phyloP scores from a whole-genome alignment of 2,329 filamentous ascomycete genomes.

The Penicillium sp. region DNA sequence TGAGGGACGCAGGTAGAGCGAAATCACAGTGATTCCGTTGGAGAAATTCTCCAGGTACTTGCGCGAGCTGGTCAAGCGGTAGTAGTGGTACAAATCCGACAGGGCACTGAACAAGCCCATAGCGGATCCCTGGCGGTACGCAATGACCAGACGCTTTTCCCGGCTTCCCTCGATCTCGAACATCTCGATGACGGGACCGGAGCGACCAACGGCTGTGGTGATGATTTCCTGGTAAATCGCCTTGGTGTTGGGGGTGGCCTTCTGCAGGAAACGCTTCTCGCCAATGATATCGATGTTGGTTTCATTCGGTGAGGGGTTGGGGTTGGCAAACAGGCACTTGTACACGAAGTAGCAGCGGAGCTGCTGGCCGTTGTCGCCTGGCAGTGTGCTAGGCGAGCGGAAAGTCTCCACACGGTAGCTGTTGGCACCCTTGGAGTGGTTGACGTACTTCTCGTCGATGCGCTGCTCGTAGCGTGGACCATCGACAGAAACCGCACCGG shows the following conservation, averaged over 20 bases:
- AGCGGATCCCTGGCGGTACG: slow-evolving; percentile 90
- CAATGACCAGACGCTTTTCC: slow-evolving; percentile 92
- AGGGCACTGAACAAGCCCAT: slow-evolving; percentile 92
- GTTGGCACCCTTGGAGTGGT: slow-evolving; percentile 68
- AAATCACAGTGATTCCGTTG: slow-evolving; percentile 97
- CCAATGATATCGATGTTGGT: slow-evolving; percentile 88
- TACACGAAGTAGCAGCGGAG: slow-evolving; percentile 99
- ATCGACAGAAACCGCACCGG: slow-evolving; percentile 70
- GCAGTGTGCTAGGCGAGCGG: slow-evolving; percentile 80
- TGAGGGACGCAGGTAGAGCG: slow-evolving; percentile 82
- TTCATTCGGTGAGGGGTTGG: slow-evolving; percentile 71
- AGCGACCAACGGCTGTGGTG: slow-evolving; percentile 75
- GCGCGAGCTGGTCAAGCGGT: slow-evolving; percentile 89
- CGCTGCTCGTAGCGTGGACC: slow-evolving; percentile 93
- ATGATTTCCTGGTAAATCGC: slow-evolving; percentile 95
- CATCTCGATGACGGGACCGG: slow-evolving; percentile 94
- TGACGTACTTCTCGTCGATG: slow-evolving; percentile 93
- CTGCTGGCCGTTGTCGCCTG: slow-evolving; percentile 72
- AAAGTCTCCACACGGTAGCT: slow-evolving; percentile 96
- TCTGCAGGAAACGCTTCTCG: slow-evolving; percentile 90
- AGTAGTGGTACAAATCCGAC: slow-evolving; percentile 97
- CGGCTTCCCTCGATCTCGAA: slow-evolving; percentile 89
- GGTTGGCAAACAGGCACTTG: slow-evolving; percentile 84
- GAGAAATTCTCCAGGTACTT: slow-evolving; percentile 99
- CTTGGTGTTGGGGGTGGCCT: slow-evolving; percentile 94